These are phyloP conservation scores for Vigna reflexopilosa DNA, from an alignment of 306 rosid species.

Conservation along the genomic window DNA sequence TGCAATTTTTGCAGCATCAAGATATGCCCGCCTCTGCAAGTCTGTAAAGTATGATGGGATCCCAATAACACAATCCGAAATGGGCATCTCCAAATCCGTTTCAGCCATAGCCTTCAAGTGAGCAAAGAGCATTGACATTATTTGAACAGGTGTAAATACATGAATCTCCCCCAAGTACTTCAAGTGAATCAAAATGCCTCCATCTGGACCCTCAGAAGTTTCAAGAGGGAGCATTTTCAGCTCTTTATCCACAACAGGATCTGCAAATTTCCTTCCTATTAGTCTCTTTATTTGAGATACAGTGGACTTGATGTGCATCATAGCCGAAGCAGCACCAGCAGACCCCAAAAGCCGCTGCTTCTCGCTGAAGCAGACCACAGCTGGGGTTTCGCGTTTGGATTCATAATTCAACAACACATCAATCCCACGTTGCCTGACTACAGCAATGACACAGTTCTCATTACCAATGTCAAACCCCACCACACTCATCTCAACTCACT, in stretches of 20 bases:
- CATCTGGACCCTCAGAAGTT: slow-evolving; percentile 75
- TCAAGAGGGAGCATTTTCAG: slow-evolving; percentile 69
- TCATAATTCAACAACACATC: slow-evolving; percentile 92
- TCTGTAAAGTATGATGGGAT: slow-evolving; percentile 86
- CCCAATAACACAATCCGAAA: slow-evolving; percentile 90
- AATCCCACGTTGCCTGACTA: slow-evolving; percentile 88
- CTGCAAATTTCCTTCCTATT: slow-evolving; percentile 68
- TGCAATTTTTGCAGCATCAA: slow-evolving; percentile 83
- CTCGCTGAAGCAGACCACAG: slow-evolving; percentile 86
- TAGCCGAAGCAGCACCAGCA: slow-evolving; percentile 88
- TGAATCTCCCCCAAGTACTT: slow-evolving; percentile 63
- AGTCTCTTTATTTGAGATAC: slow-evolving; percentile 93
- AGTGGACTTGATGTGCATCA: slow-evolving; percentile 84
- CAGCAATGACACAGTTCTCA: slow-evolving; percentile 92
- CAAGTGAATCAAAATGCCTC: slow-evolving; percentile 83
- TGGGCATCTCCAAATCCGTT: slow-evolving; percentile 63
- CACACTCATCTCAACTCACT: slow-evolving; percentile 69
- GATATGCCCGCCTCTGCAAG: slow-evolving; percentile 85
- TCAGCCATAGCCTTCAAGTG: slow-evolving; percentile 80
- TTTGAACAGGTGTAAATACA: slow-evolving; percentile 80
- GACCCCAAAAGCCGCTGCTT: slow-evolving; percentile 98
- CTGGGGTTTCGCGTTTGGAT: slow-evolving; percentile 90
- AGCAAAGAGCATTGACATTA: slow-evolving; percentile 88
- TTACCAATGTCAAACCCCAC: slow-evolving; percentile 98
- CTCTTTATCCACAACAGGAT: slow-evolving; percentile 67